These are phyloP conservation scores for Coniferiporia weirii DNA, from an alignment of 1,284 basidiomycete genomes.

Conservation along the genomic window DNA sequence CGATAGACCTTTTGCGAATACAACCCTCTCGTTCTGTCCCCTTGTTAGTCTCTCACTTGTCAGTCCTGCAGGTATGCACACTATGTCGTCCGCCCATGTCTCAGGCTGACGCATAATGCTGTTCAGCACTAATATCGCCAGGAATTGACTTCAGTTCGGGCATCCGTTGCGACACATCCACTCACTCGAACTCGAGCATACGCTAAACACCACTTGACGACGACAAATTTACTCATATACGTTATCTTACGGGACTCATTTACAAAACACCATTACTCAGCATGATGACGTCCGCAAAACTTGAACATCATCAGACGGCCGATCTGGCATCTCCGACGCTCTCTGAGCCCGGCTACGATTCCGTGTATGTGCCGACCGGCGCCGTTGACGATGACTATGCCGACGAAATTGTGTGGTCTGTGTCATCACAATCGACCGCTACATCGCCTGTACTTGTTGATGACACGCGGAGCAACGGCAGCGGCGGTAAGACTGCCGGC, in stretches of 20 bases:
- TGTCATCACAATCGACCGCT: slow-evolving; percentile 29
- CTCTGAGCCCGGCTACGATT: slow-evolving; percentile 17
- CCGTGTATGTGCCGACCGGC: slow-evolving; percentile 19
- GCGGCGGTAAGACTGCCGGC: neutral
- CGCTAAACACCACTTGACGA: neutral
- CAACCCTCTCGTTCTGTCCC: neutral
- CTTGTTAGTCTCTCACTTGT: neutral
- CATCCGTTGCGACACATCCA: neutral
- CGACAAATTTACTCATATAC: neutral
- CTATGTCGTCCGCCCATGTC: neutral
- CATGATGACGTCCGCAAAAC: slow-evolving; percentile 4
- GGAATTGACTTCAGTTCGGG: neutral
- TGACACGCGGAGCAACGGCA: neutral
- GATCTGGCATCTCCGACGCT: slow-evolving; percentile 26
- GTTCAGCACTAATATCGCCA: neutral
- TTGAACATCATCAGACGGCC: neutral
- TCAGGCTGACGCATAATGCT: neutral
- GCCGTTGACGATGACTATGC: slow-evolving; percentile 45
- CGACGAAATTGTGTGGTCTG: slow-evolving; percentile 53
- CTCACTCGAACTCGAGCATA: neutral
- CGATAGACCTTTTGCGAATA: no score
- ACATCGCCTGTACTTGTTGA: neutral
- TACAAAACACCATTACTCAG: neutral
- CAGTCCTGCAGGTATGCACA: neutral
- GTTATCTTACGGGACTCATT: neutral